Evolutionary conservation across 495 filamentous ascomycete genomes (phyloP), one percentile per base, ranked within the genome.

Genomic region (Aspergillus avenaceus): DNA sequence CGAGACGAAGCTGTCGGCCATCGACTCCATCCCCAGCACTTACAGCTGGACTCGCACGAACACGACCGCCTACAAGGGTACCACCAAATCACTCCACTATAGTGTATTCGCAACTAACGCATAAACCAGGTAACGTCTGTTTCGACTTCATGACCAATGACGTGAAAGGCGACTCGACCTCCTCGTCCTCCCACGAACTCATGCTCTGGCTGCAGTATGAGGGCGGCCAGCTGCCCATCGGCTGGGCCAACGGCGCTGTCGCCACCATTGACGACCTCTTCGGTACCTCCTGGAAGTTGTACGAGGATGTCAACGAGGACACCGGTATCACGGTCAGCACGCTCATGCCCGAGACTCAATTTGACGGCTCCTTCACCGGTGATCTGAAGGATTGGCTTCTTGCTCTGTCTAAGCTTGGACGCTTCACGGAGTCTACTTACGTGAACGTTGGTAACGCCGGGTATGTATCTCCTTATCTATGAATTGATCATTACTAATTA

Each of bases 121-220:
- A 57, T 9, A 23, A 58, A 56, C 56, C 26, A 55, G 53, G 53
- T 18, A 69, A 64, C 55, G 63, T 69, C 40, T 53, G 58, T 31
- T 72, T 70, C 58, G 68, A 72, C 53, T 72, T 72, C 58, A 65
- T 72, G 59, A 61, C 55, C 16, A 56, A 62, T 16, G 59, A 63
- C 40, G 55, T 56, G 8, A 53, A 60, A 11, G 63, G 61, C 19
- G 65, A 70, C 56, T 57, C 54, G 5, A 64, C 63, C 12, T 64
- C 60, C 13, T 57, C 54, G 13, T 52, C 55, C 18, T 58, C 61
- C 1, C 64, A 63, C 34, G 68, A 72, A 53, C 62, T 69, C 24
- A 72, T 72, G 68, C 66, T 72, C 1, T 72, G 68, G 68, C 59
- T 72, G 25, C 55, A 63, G 24, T 69, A 64, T 40, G 64, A 67